These are phyloP conservation scores for Forsythia suspensa DNA, from an alignment of 257 asterid species.

Conservation along the genomic window DNA sequence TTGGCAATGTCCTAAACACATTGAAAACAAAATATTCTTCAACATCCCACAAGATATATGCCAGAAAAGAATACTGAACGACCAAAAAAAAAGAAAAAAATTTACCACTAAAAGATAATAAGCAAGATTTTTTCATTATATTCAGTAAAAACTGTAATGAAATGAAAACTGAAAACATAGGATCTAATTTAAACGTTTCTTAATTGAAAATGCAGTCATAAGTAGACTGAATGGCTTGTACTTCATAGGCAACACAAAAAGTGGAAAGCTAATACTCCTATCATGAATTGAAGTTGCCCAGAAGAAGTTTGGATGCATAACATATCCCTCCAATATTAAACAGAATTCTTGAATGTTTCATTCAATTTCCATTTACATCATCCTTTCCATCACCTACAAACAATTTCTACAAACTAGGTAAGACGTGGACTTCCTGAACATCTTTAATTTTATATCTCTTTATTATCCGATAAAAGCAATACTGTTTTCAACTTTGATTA, in stretches of 20 bases:
- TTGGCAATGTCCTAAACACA: slow-evolving; percentile 76
- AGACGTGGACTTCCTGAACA: background rate
- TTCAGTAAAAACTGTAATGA: background rate
- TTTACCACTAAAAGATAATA: slow-evolving; percentile 11
- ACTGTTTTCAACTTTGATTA: background rate
- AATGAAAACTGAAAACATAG: slow-evolving; percentile 7
- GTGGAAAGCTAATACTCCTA: background rate
- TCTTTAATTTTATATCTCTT: background rate
- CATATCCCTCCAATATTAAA: background rate
- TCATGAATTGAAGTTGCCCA: background rate
- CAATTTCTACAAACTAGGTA: background rate
- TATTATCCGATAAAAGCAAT: background rate
- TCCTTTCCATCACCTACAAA: background rate
- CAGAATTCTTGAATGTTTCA: background rate
- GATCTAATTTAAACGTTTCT: background rate
- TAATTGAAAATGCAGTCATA: background rate
- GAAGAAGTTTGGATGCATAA: slow-evolving; percentile 1
- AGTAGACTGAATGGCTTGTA: background rate
- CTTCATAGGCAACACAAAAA: background rate
- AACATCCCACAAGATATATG: slow-evolving; percentile 17
- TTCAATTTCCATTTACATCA: background rate
- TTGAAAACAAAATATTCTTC: slow-evolving; percentile 20
- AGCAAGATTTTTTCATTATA: background rate
- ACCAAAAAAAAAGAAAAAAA: background rate
- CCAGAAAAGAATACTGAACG: slow-evolving; percentile 7